phyloP scores from a whole-genome alignment of 177 flowering plant species.

The Vitis hybrid region DNA sequence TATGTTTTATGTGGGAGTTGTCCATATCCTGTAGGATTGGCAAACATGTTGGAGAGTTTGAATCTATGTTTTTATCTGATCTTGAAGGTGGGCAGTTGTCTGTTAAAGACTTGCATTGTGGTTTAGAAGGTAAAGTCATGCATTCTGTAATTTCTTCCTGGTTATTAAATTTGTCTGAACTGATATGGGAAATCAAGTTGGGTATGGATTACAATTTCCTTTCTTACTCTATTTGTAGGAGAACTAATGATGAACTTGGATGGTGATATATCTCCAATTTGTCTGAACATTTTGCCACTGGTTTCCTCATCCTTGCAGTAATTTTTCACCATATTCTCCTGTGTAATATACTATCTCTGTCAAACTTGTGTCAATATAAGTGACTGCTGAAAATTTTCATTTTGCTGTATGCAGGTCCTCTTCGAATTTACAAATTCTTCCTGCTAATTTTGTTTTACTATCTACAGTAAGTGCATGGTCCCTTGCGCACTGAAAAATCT shows the following conservation, averaged over 20 bases:
- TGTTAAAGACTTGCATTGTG: constrained; percentile 34
- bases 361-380: neutral
- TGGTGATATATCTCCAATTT: constrained; percentile 80
- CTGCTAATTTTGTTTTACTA: constrained; percentile 61
- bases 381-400: constrained; percentile 14
- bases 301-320: constrained; percentile 52
- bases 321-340: constrained; percentile 10
- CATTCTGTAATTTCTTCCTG: constrained; percentile 1
- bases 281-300: constrained; percentile 71
- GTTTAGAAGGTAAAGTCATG: constrained; percentile 57
- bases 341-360: neutral
- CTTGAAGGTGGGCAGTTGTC: constrained; percentile 58
- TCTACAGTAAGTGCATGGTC: constrained; percentile 48
- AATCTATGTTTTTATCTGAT: constrained; percentile 63
- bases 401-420: constrained; percentile 43
- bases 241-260: constrained; percentile 93
- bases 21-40: constrained; percentile 52
- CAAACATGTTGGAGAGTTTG: constrained; percentile 75
- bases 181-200: neutral
- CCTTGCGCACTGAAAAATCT: neutral
- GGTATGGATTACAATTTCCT: neutral
- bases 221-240: constrained; percentile 40
- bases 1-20: neutral
- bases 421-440: constrained; percentile 60
- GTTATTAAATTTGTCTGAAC: constrained; percentile 1